Percentiles rank a stretch among this genome's conserved stretches.
These are phyloP conservation scores for Aspergillus ellipticus DNA, from an alignment of 495 filamentous ascomycete species.

Conservation along the genomic window DNA sequence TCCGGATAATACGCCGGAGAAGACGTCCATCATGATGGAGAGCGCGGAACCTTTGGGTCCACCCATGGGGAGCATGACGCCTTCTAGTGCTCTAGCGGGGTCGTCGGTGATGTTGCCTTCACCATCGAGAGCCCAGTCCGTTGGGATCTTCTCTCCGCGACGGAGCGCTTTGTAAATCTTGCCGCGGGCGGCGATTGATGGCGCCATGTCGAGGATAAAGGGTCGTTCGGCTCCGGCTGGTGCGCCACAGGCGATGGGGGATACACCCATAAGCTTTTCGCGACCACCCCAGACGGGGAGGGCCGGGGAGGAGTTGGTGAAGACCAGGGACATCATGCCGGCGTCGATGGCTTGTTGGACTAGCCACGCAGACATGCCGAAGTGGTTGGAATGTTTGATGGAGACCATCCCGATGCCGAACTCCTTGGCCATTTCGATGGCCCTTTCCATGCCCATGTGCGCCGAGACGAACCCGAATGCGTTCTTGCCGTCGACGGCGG, in stretches of 20 bases:
- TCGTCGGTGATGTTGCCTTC: conserved; percentile 68
- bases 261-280: conserved; percentile 66
- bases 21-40: conserved; percentile 81
- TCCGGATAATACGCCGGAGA: conserved; percentile 70
- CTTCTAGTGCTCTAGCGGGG: conserved; percentile 59
- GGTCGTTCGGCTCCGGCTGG: conserved; percentile 53
- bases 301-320: conserved; percentile 74
- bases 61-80: conserved; percentile 77
- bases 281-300: conserved; percentile 69
- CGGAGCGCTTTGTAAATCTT: conserved; percentile 73
- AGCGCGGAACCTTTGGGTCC: conserved; percentile 72
- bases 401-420: conserved; percentile 71
- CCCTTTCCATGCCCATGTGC: conserved; percentile 56
- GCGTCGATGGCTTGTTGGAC: conserved; percentile 70
- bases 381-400: conserved; percentile 74
- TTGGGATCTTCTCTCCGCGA: conserved; percentile 68
- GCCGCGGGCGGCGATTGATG: conserved; percentile 65
- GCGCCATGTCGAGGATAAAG: conserved; percentile 80
- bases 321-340: conserved; percentile 71
- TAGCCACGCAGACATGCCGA: conserved; percentile 76
- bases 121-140: conserved; percentile 68
- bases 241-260: conserved; percentile 73
- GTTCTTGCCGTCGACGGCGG: conserved; percentile 64
- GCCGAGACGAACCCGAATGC: conserved; percentile 72
- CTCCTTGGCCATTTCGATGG: conserved; percentile 59